Base-by-base conservation (phyloP, 768 basidiomycete species). In the Mrakia hoshinonis region DNA sequence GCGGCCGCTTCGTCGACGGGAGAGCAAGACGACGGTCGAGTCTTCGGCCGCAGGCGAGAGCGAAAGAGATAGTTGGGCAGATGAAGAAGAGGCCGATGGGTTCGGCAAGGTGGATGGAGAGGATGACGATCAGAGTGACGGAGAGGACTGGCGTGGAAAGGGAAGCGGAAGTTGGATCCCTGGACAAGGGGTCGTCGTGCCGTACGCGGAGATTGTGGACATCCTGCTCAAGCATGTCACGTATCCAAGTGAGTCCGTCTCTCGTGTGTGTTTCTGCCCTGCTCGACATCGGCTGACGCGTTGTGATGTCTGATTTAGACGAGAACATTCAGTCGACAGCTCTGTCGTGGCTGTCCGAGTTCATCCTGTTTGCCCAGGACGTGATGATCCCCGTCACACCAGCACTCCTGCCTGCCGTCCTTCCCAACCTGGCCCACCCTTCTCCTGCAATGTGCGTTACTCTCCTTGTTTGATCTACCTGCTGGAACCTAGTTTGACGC, bases 331-430 rank as follows among this genome's bases (percentile, higher is more conserved):
- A 96, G 75, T 91, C 90, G 0, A 94, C 90, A 0, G 91, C 93
- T n/a, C 84, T 99, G 20, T 83, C 85, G 73, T 99, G 96, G 96
- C 82, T 99, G 29, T 86, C 90, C 7, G 91, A 93, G 74, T 92
- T 98, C 80, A 82, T 98, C 39, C 84, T 82, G 61, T 92, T 97
- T 75, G 89, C 87, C 1, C 87, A 89, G 67, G 91, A 93, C 77
- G 91, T 94, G 67, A 91, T 98, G 84, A 86, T 98, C 34, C 90
- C 91, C 2, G 96, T 96, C 77, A 92, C 92, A 0, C 93, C 96
- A 0, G 87, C 91, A 49, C 87, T 99, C 55, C 88, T 99, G 54
- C 89, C 90, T 11, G 91, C 91, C 11, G 90, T 99, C 70, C 84
- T 99, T 20, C 92, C 93, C 10, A 96, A 95, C 76, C 87, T 99